Base-by-base conservation (phyloP, 2,329 filamentous ascomycete genomes). In the Colletotrichum somersetense region DNA sequence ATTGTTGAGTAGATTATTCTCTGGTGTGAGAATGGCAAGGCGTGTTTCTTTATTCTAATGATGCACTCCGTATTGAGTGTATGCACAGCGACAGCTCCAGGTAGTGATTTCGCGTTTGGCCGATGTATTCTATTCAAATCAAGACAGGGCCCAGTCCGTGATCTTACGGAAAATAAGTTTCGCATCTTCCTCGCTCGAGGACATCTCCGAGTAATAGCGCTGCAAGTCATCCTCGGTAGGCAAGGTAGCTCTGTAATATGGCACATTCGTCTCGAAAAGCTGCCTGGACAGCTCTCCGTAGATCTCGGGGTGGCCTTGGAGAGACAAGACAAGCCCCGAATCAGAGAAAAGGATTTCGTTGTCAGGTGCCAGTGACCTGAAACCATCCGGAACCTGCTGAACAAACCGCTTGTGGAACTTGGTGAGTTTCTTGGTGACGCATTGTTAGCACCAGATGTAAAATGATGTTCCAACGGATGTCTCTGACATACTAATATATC, bases 321-420 rank as follows among this genome's bases (percentile, higher is more conserved):
- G 40, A 2, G 69, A 72, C 38, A 72, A n/a, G 5, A 72, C n/a
- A 16, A 72, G 66, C 2, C 66, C 66, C 4, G 69, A 72, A 38
- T 69, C 59, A 10, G 69, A 46, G 5, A 50, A 6, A 2, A 72
- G 46, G 6, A 72, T 64, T 26, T 72, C 69, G 30, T 72, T 72
- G 23, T 72, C 66, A 1, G 38, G 38, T 0, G 69, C 69, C 30
- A 72, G 23, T 2, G 53, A 46, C 33, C 56, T 64, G 69, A 72
- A 72, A 46, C 69, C 66, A 6, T 11, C 46, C 10, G 69, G 69
- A 3, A 44, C 69, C 16, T 64, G 46, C 20, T 61, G 67, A 16
- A 72, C 66, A 52, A 72, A 72, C 12, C 69, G 66, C 40, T 56
- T 72, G 55, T 72, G 69, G 40, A 72, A 72, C 26, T 69, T 72